These are phyloP conservation scores for Amanita polypyramis DNA, from an alignment of 768 basidiomycete species.

Conservation along the genomic window DNA sequence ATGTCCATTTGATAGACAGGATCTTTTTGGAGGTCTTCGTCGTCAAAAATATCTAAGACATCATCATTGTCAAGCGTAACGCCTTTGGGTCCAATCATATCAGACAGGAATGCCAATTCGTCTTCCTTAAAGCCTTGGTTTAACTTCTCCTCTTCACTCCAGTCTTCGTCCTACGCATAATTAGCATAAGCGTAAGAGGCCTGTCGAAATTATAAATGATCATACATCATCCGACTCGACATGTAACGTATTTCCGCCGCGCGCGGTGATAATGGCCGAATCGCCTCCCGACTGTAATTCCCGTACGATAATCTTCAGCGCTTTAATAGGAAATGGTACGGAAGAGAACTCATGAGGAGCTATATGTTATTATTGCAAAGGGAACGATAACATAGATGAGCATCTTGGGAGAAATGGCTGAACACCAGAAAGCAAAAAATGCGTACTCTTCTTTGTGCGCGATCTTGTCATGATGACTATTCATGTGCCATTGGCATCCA, in stretches of 20 bases:
- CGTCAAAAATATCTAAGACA: slow-evolving; percentile 61
- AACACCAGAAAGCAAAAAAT: slow-evolving; percentile 7
- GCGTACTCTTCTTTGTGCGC: slow-evolving; percentile 73
- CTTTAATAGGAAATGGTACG: slow-evolving; percentile 86
- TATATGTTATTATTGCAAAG: slow-evolving; percentile 20
- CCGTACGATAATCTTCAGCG: slow-evolving; percentile 77
- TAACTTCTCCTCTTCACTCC: slow-evolving; percentile 79
- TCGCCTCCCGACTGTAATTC: slow-evolving; percentile 80
- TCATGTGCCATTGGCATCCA: slow-evolving; percentile 9
- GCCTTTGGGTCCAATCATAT: slow-evolving; percentile 68
- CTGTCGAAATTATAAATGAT: slow-evolving; percentile 2
- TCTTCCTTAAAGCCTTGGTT: slow-evolving; percentile 52
- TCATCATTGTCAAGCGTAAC: slow-evolving; percentile 72
- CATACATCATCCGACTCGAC: slow-evolving; percentile 68
- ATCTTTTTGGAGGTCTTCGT: slow-evolving; percentile 84
- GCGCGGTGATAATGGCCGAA: slow-evolving; percentile 50
- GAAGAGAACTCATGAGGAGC: slow-evolving; percentile 81
- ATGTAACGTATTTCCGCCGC: slow-evolving; percentile 33
- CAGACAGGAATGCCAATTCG: slow-evolving; percentile 78
- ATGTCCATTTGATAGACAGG: slow-evolving; percentile 84
- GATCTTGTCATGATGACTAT: slow-evolving; percentile 97
- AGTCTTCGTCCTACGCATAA: slow-evolving; percentile 69
- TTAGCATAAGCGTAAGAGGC: not conserved
- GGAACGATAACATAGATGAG: slow-evolving; percentile 39
- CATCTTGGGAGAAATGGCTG: slow-evolving; percentile 6